Base-by-base conservation (phyloP, 768 basidiomycete species). In the Rhizopogon sp. region DNA sequence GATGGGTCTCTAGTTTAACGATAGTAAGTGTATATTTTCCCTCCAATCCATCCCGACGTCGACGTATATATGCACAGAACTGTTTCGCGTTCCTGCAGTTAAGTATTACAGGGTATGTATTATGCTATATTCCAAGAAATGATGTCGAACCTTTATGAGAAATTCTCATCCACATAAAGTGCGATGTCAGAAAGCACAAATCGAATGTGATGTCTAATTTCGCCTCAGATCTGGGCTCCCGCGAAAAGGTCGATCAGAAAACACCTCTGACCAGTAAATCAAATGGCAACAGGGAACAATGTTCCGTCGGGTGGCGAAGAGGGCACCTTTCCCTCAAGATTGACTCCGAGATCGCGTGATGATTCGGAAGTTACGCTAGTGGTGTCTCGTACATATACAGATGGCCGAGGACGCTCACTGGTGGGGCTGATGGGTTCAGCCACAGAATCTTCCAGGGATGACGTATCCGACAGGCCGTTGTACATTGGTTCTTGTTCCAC, bases 371-470 rank as follows among this genome's bases (percentile, higher is more conserved):
- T 59, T 29, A 70, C 53, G 40, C 68, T 70, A 25, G 40, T 66
- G 39, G 66, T 59, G 50, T 70, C 70, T 52, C 63, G 66, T 20
- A 70, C 68, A 14, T 66, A 41, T n/a, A 70, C 68, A 25, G n/a
- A 61, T 7, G 57, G 29, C 17, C 68, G 61, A 3, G 60, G 56
- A 25, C 63, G 58, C 41, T 70, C 68, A 33, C 68, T 70, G 2
- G 58, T 59, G 1, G 71, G 71, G 43, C 71, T 72, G 3, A 62
- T 56, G 0, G 71, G 71, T 60, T 72, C 71, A 6, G 57, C 64
- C 3, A 72, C 59, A 2, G 70, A 72, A 39, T 71, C 70, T n/a
- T 70, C 70, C n/a, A 73, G 40, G 16, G 71, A 72, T 22, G 71
- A 72, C 45, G 68, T 60, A 53, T 72, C 71, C 17, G 71, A 72